Base-by-base conservation (phyloP, 2,329 filamentous ascomycete genomes). In the Penicillium frequentans region DNA sequence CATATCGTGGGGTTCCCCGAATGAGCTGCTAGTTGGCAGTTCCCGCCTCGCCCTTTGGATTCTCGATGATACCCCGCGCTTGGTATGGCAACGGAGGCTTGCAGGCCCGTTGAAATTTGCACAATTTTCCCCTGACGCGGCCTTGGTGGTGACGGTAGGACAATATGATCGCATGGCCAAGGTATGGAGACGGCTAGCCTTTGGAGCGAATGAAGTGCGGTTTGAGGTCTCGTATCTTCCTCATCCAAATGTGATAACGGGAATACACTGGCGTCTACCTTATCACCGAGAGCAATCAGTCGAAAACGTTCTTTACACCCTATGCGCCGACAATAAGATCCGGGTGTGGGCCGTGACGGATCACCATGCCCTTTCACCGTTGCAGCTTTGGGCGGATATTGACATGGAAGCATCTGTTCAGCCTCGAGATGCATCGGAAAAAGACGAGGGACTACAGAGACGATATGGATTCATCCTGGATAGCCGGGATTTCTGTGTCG, bases 201-300 rank as follows among this genome's bases (percentile, higher is more conserved):
- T 93, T 70, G 91, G 91, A 14, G 84, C 86, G 1, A 88, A 91
- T 56, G 89, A 96, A 64, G 89, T 91, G 39, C 84, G 90, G 55
- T 98, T 98, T 74, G 93, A 98, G 67, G 88, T 96, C 67, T 87
- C 88, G 27, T 98, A 98, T 74, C 85, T 99, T 1, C 82, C 87
- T n/a, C 95, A 99, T 71, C 90, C 91, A 1, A 82, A 84, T 26
- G 77, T 88, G 1, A 86, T 99, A n/a, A 93, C 90, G 3, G 86
- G 85, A 58, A 77, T 96, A 58, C 88, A 93, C 71, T 99, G 96
- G 96, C 87, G 91, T 47, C 85, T 86, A 60, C 90, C 91, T 6
- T 85, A 86, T 60, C 86, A 95, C 68, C 77, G 86, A 14, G 90
- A 93, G 35, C 90, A 96, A 70, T 86, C 86, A 6, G 84, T 89